Evolutionary conservation across 192 early-diverging fungal genomes (phyloP), one percentile per base, ranked within the genome.

Genomic region (Entomortierella beljakovae): DNA sequence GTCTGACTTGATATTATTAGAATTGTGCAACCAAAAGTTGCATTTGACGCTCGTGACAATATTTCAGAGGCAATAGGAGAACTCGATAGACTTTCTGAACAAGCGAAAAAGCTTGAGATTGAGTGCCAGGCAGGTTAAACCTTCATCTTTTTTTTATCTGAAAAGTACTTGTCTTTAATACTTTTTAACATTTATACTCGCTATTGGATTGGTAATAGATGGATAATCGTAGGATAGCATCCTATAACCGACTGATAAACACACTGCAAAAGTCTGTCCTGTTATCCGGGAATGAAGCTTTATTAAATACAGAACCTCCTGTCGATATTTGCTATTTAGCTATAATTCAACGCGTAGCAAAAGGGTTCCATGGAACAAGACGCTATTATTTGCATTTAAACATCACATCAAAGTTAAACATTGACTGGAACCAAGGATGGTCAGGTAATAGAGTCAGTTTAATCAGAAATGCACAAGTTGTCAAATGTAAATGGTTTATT

Each of bases 371-470:
- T 15, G 52, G 38, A 8, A 28, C 31, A 11, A 52, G 38, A 38
- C 68, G 68, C 6, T 70, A 50, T 29, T 61, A 16, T 55, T 23
- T 61, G 2, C 58, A 40, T 15, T 31, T 70, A 38, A 61, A 20
- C 20, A 55, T 70, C 49, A 18, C 25, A 6, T 70, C 68, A 1
- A 25, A 13, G n/a, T 31, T 58, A 31, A 54, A 64, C 22, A 50
- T 64, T 29, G 70, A 71, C 28, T 71, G 70, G 70, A 51, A 33
- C 46, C 34, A 32, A 18, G 70, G 70, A 22, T 71, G 70, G 70
- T 71, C 70, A 26, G 70, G 70, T 71, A 51, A 53, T 50, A 18
- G n/a, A 15, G 16, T 50, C 49, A 7, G n/a, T 50, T 50, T 50
- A 50, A 50, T 18, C 49, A 50, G n/a, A 10, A 25, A 50, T 50